phyloP scores from a whole-genome alignment of 805 yeast genomes.

The Wickerhamomyces ciferrii region DNA sequence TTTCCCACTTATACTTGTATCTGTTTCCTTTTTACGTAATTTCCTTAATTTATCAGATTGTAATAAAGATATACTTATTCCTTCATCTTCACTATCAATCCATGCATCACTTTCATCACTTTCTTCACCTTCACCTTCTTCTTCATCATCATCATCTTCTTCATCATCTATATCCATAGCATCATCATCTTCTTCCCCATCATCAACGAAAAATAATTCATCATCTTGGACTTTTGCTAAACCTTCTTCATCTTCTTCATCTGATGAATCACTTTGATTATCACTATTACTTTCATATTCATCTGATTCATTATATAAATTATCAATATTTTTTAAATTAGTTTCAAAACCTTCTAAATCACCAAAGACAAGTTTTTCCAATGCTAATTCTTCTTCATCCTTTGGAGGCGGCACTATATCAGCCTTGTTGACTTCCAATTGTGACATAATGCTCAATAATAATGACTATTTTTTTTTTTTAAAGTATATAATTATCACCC shows the following conservation, averaged over 20 bases:
- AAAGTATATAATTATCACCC: neutral
- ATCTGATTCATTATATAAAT: slow-evolving; percentile 39
- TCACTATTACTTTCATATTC: slow-evolving; percentile 35
- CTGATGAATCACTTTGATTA: slow-evolving; percentile 22
- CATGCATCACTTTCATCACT: slow-evolving; percentile 50
- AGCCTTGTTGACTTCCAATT: neutral
- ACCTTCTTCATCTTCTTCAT: slow-evolving; percentile 20
- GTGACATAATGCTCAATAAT: neutral
- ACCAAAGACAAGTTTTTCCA: slow-evolving; percentile 88
- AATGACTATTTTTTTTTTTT: neutral
- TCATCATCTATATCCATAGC: slow-evolving; percentile 40
- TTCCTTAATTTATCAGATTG: slow-evolving; percentile 61
- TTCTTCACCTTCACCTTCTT: slow-evolving; percentile 20
- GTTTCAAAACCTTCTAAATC: slow-evolving; percentile 70
- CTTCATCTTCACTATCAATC: slow-evolving; percentile 91
- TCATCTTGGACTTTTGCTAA: slow-evolving; percentile 38
- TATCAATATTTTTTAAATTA: slow-evolving; percentile 57
- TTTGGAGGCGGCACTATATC: slow-evolving; percentile 50
- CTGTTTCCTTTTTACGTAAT: slow-evolving; percentile 57
- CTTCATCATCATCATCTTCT: slow-evolving; percentile 17
- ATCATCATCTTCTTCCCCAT: slow-evolving; percentile 24
- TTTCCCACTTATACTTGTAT: slow-evolving; percentile 48
- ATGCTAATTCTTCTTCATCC: slow-evolving; percentile 73
- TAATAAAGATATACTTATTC: slow-evolving; percentile 52
- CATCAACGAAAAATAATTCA: slow-evolving; percentile 51